A percentile compares a stretch with the other conserved stretches of the same genome.
Conservation (phyloP, 495 filamentous ascomycete genomes). For the Clavariopsis aquatica region DNA sequence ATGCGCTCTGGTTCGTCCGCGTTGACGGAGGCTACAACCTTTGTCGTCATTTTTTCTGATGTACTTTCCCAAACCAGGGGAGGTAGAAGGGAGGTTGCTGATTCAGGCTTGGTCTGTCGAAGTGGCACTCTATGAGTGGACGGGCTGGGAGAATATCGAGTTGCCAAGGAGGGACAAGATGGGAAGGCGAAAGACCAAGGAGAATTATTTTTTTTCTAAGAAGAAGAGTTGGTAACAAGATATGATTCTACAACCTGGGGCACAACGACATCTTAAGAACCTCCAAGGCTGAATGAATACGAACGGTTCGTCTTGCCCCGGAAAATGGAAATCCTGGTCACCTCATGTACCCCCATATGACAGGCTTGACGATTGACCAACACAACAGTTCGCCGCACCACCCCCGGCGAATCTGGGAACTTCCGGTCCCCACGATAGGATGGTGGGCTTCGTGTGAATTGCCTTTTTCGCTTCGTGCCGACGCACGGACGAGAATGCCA, state of each 20-base stretch:
- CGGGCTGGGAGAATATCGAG: too few relatives aligned
- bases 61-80: too few relatives aligned
- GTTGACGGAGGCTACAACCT: background rate
- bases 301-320: background rate
- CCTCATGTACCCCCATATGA: background rate
- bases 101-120: too few relatives aligned
- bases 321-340: background rate
- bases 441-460: background rate
- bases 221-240: background rate
- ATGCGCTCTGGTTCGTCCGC: background rate
- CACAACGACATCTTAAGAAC: background rate
- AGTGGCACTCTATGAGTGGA: too few relatives aligned
- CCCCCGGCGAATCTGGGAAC: background rate
- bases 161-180: background rate
- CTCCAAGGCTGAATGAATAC: background rate
- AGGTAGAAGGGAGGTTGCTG: too few relatives aligned
- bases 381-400: background rate
- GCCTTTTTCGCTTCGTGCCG: background rate
- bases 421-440: background rate
- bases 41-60: too few relatives aligned
- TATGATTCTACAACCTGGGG: background rate
- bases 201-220: background rate
- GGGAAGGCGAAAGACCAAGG: background rate
- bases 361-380: background rate
- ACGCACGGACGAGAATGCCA: background rate